Conservation (phyloP, 108 stramenopile genomes). For the Seminavis robusta region DNA sequence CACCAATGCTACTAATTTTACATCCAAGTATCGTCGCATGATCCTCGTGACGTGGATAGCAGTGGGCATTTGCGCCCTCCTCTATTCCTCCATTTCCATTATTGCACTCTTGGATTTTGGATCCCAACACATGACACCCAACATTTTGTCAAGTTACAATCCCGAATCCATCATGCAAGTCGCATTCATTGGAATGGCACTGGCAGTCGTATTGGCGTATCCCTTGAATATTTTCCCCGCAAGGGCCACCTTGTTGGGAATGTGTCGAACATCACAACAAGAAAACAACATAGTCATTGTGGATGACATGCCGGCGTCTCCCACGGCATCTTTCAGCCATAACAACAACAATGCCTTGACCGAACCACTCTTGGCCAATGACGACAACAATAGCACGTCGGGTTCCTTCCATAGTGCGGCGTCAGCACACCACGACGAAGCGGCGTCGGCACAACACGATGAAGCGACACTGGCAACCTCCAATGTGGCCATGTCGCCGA, state of each 20-base stretch:
- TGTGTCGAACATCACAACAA: too few species aligned
- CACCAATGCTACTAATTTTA: background rate
- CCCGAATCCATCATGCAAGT: slow-evolving; percentile 54
- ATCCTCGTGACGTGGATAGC: slow-evolving; percentile 37
- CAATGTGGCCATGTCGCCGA: background rate
- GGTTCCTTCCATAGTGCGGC: too few species aligned
- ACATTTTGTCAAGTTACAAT: slow-evolving; percentile 59
- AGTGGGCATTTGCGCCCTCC: slow-evolving; percentile 26
- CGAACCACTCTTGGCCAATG: slow-evolving; percentile 20
- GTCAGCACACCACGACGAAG: too few species aligned
- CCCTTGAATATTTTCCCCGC: slow-evolving; percentile 83
- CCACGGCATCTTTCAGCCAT: too few species aligned
- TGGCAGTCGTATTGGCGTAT: slow-evolving; percentile 79
- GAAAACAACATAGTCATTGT: too few species aligned
- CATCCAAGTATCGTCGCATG: slow-evolving; percentile 38
- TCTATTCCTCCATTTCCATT: slow-evolving; percentile 44
- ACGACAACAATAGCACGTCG: too few species aligned
- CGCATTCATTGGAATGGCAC: slow-evolving; percentile 62
- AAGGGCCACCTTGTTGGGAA: slow-evolving; percentile 54
- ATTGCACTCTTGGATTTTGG: slow-evolving; percentile 68
- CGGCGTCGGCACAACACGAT: background rate
- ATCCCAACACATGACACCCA: slow-evolving; percentile 34
- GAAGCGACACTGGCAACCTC: background rate
- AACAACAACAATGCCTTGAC: too few species aligned
- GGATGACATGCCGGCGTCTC: too few species aligned